Evolutionary conservation across 2,329 filamentous ascomycete species (phyloP), one percentile per base, ranked within the genome.

Genomic region (Leptosphaerulina australis): DNA sequence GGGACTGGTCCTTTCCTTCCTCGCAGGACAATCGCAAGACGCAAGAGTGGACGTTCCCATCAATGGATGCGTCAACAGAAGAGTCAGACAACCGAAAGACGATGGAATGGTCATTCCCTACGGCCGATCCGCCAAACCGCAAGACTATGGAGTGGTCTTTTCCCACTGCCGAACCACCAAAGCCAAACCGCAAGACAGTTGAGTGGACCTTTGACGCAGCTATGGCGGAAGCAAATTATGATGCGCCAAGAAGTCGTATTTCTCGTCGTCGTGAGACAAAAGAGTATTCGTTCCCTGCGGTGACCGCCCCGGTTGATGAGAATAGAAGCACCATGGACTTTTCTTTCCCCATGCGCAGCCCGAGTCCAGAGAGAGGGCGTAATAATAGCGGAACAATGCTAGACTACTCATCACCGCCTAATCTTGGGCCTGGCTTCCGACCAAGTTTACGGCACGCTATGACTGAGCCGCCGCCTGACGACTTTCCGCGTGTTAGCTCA

Each of bases 11-110:
- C 9, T 82, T 82, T 53, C 78, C 79, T 17, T 53, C 58, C 15
- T 44, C 59, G 9, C 15, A 45, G 24, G 71, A 55, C 15, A 66
- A 75, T 64, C 73, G 76, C 25, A 70, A 69, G 5, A 79, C 77
- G 0, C 78, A 78, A 69, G 79, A 82, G 25, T 84, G 81, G 81
- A 81, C 77, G 10, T 83, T 83, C 53, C 79, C 80, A 2, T 69
- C 63, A 8, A 68, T 67, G 60, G 70, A 75, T 14, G 70, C 70
- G 53, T 69, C 68, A 29, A 53, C 63, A 20, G 52, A 62, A 15
- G 48, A 64, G 12, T 34, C 46, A 28, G 71, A 56, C 10, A 67
- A 76, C 63, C 74, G 76, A n/a, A 71, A 70, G 7, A 79, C 77
- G 0, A 79, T 79, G 72, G 79, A 82, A 22, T 84, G 81, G 81